A percentile compares a stretch with the other conserved stretches of the same genome.
phyloP scores from a whole-genome alignment of 139 green algal species.

The Ostreobium quekettii region DNA sequence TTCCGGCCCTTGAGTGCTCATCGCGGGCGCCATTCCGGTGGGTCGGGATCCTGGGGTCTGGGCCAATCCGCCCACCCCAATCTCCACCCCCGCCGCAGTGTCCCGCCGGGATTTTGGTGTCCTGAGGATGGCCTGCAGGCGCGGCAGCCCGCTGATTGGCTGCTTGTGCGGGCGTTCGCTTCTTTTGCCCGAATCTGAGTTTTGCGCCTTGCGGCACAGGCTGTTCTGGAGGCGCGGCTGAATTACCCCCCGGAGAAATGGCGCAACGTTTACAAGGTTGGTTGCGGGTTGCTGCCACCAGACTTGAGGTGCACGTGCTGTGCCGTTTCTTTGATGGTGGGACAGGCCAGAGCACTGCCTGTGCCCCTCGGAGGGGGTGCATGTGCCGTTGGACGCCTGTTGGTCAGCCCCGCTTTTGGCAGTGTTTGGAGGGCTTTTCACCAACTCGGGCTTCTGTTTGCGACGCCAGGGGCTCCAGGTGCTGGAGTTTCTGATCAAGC shows the following conservation, averaged over 20 bases:
- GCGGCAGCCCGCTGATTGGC: background rate
- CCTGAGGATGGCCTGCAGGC: background rate
- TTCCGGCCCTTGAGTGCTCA: no score
- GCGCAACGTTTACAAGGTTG: conserved; percentile 75
- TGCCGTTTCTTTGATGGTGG: background rate
- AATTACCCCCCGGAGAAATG: conserved; percentile 55
- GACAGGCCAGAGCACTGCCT: background rate
- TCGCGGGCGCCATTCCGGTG: no score
- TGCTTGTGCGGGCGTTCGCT: background rate
- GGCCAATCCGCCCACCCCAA: no score
- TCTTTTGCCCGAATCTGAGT: background rate
- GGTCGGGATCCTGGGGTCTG: no score
- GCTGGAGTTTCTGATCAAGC: conserved; percentile 76
- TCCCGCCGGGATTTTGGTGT: no score
- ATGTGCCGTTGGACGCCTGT: background rate
- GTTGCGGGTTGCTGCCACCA: background rate
- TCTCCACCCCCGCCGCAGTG: no score
- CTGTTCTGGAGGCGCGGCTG: conserved; percentile 58
- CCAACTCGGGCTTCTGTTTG: background rate
- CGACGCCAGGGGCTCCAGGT: conserved; percentile 55
- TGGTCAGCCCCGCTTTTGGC: background rate
- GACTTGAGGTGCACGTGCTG: background rate
- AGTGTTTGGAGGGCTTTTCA: background rate
- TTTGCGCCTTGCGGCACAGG: conserved; percentile 22
- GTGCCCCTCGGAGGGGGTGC: background rate